Percentiles rank a stretch among this genome's conserved stretches.
Evolutionary conservation across 148 eudicot genomes (phyloP).

Genomic region (Talinum fruticosum): DNA sequence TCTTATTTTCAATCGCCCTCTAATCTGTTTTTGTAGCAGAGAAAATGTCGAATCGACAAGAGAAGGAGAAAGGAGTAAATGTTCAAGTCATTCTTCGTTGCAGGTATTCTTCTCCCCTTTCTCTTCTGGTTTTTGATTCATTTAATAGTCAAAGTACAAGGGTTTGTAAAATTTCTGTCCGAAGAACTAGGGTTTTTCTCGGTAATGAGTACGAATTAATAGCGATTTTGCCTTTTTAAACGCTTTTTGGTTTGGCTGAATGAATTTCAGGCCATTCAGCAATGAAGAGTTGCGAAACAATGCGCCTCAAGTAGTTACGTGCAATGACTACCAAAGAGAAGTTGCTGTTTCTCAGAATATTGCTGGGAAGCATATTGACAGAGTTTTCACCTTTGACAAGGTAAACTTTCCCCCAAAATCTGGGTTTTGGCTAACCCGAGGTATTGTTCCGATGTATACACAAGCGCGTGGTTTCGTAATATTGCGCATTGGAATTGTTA

Average conservation of each 20-base stretch:
- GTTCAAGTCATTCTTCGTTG: conserved; percentile 96
- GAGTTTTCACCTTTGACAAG: conserved; percentile 90
- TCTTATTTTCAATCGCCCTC: not conserved
- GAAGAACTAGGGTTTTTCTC: not conserved
- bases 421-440: not conserved
- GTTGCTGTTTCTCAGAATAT: conserved; percentile 89
- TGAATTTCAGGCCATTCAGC: conserved; percentile 72
- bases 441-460: not conserved
- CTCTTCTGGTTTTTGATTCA: not conserved
- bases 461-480: not conserved
- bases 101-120: conserved; percentile 41
- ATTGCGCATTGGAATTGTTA: no score
- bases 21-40: not conserved
- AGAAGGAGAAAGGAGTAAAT: conserved; percentile 84
- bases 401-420: conserved; percentile 23
- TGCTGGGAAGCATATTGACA: conserved; percentile 85
- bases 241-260: not conserved
- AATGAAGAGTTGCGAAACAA: conserved; percentile 77
- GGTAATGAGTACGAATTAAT: not conserved
- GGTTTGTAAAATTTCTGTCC: not conserved
- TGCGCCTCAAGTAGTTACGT: conserved; percentile 90
- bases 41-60: conserved; percentile 59
- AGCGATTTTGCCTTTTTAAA: not conserved
- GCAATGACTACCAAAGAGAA: conserved; percentile 81
- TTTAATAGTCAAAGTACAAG: not conserved